Conservation (phyloP, 495 filamentous ascomycete genomes). For the Talaromyces borbonicus region DNA sequence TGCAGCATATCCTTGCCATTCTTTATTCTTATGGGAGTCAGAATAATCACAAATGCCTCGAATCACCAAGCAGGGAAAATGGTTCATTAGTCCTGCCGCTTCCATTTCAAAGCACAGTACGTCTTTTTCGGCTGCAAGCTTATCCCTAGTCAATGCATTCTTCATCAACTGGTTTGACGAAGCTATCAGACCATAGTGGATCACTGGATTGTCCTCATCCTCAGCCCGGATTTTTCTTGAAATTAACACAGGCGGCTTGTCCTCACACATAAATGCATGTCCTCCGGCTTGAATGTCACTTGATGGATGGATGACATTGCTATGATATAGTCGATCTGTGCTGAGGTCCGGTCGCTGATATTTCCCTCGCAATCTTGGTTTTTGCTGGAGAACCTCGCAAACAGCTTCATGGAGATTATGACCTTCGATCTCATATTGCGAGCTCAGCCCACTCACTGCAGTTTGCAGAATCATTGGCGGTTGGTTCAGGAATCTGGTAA, state of each 20-base stretch:
- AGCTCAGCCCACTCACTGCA: constrained; percentile 9
- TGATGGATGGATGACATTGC: not conserved
- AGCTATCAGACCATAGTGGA: constrained; percentile 17
- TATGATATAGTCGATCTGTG: constrained; percentile 2
- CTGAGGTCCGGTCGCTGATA: not conserved
- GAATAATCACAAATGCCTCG: constrained; percentile 28
- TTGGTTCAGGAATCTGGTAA: constrained; percentile 19
- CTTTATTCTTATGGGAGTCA: constrained; percentile 28
- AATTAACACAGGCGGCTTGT: not conserved
- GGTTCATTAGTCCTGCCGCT: constrained; percentile 23
- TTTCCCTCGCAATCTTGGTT: not conserved
- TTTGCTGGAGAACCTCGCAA: not conserved
- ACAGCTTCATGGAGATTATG: not conserved
- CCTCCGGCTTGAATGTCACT: not conserved
- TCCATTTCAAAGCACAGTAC: constrained; percentile 29
- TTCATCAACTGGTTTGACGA: constrained; percentile 15
- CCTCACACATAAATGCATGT: not conserved
- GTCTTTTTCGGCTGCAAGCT: constrained; percentile 22
- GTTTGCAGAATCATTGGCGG: constrained; percentile 13
- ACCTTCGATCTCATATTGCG: not conserved
- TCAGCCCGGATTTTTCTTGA: constrained; percentile 1
- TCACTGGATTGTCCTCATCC: constrained; percentile 9
- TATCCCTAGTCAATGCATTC: constrained; percentile 14
- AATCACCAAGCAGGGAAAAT: constrained; percentile 26
- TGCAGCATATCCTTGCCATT: constrained; percentile 21